These are phyloP conservation scores for Antitrichia curtipendula DNA, from an alignment of 225 moss, liverwort and hornwort genomes.

Conservation along the genomic window DNA sequence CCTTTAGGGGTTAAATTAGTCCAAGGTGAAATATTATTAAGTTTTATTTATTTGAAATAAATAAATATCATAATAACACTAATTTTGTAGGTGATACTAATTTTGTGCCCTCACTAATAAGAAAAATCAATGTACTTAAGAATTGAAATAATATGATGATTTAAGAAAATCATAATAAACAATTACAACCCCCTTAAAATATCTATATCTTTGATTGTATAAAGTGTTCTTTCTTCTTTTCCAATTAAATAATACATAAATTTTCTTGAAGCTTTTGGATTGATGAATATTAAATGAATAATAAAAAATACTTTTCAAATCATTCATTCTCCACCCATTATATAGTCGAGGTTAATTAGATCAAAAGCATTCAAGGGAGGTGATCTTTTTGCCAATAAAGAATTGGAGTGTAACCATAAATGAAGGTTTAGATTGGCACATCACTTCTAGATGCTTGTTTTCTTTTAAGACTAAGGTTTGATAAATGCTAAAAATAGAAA, in stretches of 20 bases:
- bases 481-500: neutral
- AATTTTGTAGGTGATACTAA: neutral
- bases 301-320: neutral
- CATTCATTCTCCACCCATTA: neutral
- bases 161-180: neutral
- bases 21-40: neutral
- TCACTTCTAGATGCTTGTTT: neutral
- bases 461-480: neutral
- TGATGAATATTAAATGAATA: neutral
- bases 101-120: neutral
- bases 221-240: neutral
- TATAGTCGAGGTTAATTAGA: accelerated
- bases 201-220: neutral
- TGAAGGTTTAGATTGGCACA: neutral
- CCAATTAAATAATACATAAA: neutral
- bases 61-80: neutral
- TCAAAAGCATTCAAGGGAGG: neutral
- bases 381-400: neutral
- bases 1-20: neutral
- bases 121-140: neutral
- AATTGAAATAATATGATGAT: no score
- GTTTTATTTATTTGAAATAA: accelerated
- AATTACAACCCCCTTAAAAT: neutral
- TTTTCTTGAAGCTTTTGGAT: neutral
- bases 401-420: neutral